Percentiles rank a stretch among this genome's conserved stretches.
phyloP scores from a whole-genome alignment of 1,284 basidiomycete genomes.

The Psilocybe mexicana region DNA sequence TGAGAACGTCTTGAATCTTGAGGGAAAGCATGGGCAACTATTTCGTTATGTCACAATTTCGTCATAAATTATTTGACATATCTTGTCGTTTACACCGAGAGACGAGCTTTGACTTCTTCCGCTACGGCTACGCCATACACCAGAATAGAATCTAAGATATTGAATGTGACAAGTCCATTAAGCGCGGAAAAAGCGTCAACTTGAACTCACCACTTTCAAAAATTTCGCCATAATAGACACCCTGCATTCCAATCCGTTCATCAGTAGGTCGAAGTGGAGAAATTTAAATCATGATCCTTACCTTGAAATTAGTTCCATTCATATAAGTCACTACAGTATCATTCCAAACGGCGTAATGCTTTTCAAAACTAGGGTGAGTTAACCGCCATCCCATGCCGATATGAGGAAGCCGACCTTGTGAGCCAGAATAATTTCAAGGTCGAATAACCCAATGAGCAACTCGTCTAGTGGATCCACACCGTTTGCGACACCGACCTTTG shows the following conservation, averaged over 20 bases:
- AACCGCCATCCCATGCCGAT: neutral
- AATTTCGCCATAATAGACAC: constrained; percentile 1
- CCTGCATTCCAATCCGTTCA: neutral
- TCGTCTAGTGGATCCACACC: neutral
- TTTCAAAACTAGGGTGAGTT: neutral
- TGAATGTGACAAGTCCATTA: neutral
- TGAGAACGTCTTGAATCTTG: too few species aligned
- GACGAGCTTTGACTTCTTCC: constrained; percentile 22
- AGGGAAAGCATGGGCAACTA: too few species aligned
- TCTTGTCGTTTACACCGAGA: constrained; percentile 6
- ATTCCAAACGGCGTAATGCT: constrained; percentile 44
- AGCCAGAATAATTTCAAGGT: constrained; percentile 40
- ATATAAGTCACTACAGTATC: constrained; percentile 35
- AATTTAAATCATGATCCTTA: neutral
- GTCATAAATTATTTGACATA: neutral
- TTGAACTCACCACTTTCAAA: constrained; percentile 4
- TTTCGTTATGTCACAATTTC: too few species aligned
- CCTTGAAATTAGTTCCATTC: constrained; percentile 21
- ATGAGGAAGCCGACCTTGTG: constrained; percentile 28
- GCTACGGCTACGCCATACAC: constrained; percentile 24
- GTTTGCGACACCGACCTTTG: constrained; percentile 22
- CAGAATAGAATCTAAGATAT: constrained; percentile 10
- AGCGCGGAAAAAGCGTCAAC: neutral
- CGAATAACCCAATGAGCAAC: constrained; percentile 29
- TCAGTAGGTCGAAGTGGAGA: neutral